Evolutionary conservation across 1,139 yeast genomes (phyloP).

Genomic region (Kodamaea alishanica): DNA sequence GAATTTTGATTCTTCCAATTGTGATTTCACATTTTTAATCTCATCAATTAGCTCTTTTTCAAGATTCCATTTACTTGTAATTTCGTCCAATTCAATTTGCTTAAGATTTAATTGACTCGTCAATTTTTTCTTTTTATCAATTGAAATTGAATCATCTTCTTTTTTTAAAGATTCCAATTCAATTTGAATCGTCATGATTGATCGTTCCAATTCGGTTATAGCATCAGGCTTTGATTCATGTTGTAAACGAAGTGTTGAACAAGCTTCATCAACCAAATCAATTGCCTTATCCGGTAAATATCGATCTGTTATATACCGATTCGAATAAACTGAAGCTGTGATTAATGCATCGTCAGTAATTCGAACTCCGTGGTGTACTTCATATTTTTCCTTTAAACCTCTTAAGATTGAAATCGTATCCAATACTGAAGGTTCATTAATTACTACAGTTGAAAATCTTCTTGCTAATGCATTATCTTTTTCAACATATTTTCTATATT

Average conservation of each 20-base stretch:
- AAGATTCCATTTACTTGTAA: conserved; percentile 82
- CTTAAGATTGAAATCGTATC: conserved; percentile 90
- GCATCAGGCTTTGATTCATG: conserved; percentile 97
- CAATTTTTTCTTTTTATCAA: conserved; percentile 64
- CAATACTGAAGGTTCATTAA: conserved; percentile 87
- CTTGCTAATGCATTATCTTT: conserved; percentile 91
- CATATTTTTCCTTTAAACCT: conserved; percentile 90
- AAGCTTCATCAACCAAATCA: conserved; percentile 94
- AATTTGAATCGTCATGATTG: conserved; percentile 89
- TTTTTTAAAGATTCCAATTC: conserved; percentile 90
- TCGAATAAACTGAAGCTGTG: conserved; percentile 87
- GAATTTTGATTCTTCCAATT: conserved; percentile 76
- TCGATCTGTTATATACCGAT: conserved; percentile 87
- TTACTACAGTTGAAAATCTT: conserved; percentile 84
- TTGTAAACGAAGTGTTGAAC: conserved; percentile 88
- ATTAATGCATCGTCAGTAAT: conserved; percentile 91
- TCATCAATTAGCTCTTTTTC: conserved; percentile 74
- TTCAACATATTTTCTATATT: conserved; percentile 81
- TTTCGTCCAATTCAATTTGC: conserved; percentile 58
- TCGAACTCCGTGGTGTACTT: conserved; percentile 98
- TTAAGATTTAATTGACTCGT: conserved; percentile 64
- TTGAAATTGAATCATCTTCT: conserved; percentile 81
- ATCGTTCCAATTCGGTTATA: conserved; percentile 82
- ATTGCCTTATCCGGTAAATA: conserved; percentile 94
- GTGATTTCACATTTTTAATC: conserved; percentile 74